Conservation (phyloP, 306 rosid genomes). For the Datisca glomerata region DNA sequence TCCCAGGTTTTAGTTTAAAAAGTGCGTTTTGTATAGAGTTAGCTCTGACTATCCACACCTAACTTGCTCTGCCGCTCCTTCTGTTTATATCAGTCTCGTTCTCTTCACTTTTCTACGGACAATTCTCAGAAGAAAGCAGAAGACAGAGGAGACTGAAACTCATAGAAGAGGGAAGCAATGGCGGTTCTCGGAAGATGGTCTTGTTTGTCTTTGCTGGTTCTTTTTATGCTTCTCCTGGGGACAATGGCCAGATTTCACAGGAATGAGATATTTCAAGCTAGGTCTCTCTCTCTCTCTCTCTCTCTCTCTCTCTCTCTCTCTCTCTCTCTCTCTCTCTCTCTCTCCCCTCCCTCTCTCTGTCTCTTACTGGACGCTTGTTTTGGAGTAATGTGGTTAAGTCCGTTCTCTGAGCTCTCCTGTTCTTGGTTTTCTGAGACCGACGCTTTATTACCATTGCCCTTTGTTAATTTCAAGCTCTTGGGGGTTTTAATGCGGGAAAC, state of each 20-base stretch:
- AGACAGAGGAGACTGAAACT: neutral
- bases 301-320: slow-evolving; percentile 3
- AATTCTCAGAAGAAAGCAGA: neutral
- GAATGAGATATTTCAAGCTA: slow-evolving; percentile 27
- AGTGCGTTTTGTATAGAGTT: neutral
- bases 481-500: too few species aligned
- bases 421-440: neutral
- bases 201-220: slow-evolving; percentile 17
- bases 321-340: neutral
- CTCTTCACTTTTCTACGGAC: slow-evolving; percentile 1
- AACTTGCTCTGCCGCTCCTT: slow-evolving; percentile 3
- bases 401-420: neutral
- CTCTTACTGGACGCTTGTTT: neutral
- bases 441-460: too few species aligned
- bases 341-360: neutral
- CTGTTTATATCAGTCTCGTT: neutral
- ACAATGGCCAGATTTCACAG: slow-evolving; percentile 22
- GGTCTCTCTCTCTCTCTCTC: slow-evolving; percentile 17
- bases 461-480: too few species aligned
- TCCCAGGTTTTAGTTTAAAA: neutral
- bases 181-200: slow-evolving; percentile 21
- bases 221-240: slow-evolving; percentile 24
- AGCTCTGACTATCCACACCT: slow-evolving; percentile 8
- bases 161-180: too few species aligned
- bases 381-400: neutral